A percentile compares a stretch with the other conserved stretches of the same genome.
Evolutionary conservation across 2,329 filamentous ascomycete genomes (phyloP).

Genomic region (Calycina herbarum): DNA sequence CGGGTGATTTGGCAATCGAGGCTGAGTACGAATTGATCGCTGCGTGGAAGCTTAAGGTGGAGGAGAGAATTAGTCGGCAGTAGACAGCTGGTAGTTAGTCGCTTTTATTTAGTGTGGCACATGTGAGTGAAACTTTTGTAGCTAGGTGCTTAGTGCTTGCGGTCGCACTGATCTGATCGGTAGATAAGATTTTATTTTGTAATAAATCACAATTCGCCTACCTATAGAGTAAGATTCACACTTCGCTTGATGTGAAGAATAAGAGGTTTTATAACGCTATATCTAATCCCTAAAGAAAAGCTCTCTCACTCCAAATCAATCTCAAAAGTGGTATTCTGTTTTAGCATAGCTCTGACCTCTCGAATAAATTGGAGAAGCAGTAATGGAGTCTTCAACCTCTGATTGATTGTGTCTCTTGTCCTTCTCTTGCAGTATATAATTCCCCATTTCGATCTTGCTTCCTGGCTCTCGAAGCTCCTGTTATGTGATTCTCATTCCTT

Average conservation of each 20-base stretch:
- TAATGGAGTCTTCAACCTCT: too few relatives aligned
- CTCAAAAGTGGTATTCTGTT: too few relatives aligned
- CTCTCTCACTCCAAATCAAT: too few relatives aligned
- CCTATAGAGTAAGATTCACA: background rate
- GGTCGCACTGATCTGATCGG: background rate
- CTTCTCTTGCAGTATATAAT: too few relatives aligned
- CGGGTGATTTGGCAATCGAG: constrained; percentile 2
- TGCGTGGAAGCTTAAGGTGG: background rate
- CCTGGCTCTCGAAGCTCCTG: too few relatives aligned
- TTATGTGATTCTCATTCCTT: too few relatives aligned
- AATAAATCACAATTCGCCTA: background rate
- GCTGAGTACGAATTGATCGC: background rate
- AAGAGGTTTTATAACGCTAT: background rate
- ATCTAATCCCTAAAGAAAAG: background rate
- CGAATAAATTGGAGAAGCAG: too few relatives aligned
- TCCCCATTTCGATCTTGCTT: too few relatives aligned
- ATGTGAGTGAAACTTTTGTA: background rate
- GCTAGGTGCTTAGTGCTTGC: background rate
- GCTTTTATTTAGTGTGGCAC: background rate
- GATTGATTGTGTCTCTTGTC: too few relatives aligned
- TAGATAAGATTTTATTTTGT: background rate
- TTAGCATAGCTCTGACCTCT: too few relatives aligned
- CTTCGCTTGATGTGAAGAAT: background rate
- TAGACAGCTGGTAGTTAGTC: background rate
- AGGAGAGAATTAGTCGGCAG: background rate